Evolutionary conservation across 176 grass and related monocot species (phyloP), one percentile per base, ranked within the genome.

Genomic region (Tuctoria greenei): DNA sequence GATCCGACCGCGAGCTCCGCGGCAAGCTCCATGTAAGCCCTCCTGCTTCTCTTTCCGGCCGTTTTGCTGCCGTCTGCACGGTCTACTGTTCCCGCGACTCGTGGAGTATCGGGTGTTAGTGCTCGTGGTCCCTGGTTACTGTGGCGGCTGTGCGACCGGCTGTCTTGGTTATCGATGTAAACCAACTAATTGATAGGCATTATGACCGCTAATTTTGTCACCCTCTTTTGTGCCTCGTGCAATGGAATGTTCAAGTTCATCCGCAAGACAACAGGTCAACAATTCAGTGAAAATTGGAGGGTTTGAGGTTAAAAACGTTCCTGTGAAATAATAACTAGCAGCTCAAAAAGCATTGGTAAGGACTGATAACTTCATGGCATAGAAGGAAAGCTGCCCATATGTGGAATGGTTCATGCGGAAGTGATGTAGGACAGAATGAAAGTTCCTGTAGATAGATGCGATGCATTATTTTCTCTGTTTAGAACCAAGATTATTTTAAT

Each of bases 1-100:
- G 96, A 4, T 90, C 92, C 61, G 92, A 99, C 83, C 96, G 92
- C 46, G 92, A 95, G 85, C 92, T 99, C 70, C 96, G 92, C 23
- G 96, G 92, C 80, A 99, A 99, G 81, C 96, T 99, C 75, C 96
- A 99, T 82, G 92, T 99, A 84, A 67, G 37, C 49, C 20, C 59
- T n/a, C 43, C 16, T 43, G 36, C 45, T 80, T n/a, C 45, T 60
- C 3, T 54, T 36, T 18, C 15, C 62, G 16, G 38, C 35, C 16
- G 4, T 63, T 44, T 38, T 27, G 26, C 15, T 37, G 8, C 12
- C 4, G 65, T 34, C 56, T 40, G 5, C 54, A 35, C 49, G 25
- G 21, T 26, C 6, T 28, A 6, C 39, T 12, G 6, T 14, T 72
- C 6, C 18, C 60, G 10, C 39, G 52, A 6, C 52, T 10, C 2